Evolutionary conservation across 257 asterid genomes (phyloP), one percentile per base, ranked within the genome.

Genomic region (Lithospermum erythrorhizon): DNA sequence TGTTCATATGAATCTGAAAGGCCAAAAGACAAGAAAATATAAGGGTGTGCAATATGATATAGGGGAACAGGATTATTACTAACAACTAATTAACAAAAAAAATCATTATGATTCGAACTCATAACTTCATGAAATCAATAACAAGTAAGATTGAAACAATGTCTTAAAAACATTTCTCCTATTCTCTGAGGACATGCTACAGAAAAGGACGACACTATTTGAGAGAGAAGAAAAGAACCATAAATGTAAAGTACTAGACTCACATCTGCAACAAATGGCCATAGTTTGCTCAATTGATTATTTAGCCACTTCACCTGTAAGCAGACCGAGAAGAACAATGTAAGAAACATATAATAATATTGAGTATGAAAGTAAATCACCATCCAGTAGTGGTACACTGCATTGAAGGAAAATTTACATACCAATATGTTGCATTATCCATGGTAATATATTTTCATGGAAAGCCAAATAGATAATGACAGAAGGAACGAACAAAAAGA

Each of bases 201-300:
- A 35, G 15, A 35, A 35, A 35, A 35, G 58, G 32, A 30, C 6
- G 16, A 51, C 48, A 57, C 13, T 27, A 19, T 47, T 24, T 14
- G 59, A 52, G 6, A 52, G 56, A 21, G 16, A 69, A 10, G 21
- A 13, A 52, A 27, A 41, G 30, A 2, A 49, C n/a, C 27, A 64
- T 24, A 17, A 65, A 47, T 22, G 57, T 21, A 20, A 30, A 58
- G 55, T 30, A 22, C 52, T 70, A 73, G 73, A 62, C 95, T 84
- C 87, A 93, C 99, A 79, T 89, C 99, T 55, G 99, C 99, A 54
- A 93, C 79, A 73, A 69, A 93, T 59, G 99, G 99, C 99, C 99
- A 93, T 67, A 93, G 71, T 69, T 93, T 93, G 68, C 79, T 69
- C 73, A 93, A 79, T 48, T 89, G 97, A 73, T 79, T 87, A 82